A percentile compares a stretch with the other conserved stretches of the same genome.
phyloP scores from a whole-genome alignment of 768 basidiomycete species.

The Phylloporus scabripes region DNA sequence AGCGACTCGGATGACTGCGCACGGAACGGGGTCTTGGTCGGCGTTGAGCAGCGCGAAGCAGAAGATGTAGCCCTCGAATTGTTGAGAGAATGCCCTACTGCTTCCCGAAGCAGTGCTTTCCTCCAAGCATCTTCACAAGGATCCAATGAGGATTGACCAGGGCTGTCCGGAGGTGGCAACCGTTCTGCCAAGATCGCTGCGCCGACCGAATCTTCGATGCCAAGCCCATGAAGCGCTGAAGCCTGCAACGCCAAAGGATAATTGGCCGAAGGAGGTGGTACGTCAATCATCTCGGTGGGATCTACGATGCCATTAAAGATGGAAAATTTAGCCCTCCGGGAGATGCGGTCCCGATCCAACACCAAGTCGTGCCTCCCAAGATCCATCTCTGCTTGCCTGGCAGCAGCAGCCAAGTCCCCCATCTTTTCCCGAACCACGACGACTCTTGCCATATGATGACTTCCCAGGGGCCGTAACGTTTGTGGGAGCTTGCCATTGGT shows the following conservation, averaged over 20 bases:
- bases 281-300: conserved; percentile 78
- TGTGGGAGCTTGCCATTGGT: conserved; percentile 35
- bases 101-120: conserved; percentile 67
- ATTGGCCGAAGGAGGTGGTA: conserved; percentile 61
- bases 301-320: conserved; percentile 62
- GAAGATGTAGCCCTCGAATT: conserved; percentile 45
- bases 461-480: conserved; percentile 30
- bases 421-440: conserved; percentile 83
- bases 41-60: conserved; percentile 32
- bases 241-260: conserved; percentile 75
- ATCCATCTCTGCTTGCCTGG: conserved; percentile 71
- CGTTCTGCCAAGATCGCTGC: conserved; percentile 72
- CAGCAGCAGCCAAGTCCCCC: conserved; percentile 62
- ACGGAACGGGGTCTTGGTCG: conserved; percentile 28
- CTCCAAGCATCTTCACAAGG: conserved; percentile 66
- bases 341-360: conserved; percentile 39
- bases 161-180: conserved; percentile 59
- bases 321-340: conserved; percentile 35
- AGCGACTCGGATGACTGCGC: conserved; percentile 22
- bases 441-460: conserved; percentile 52
- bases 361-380: conserved; percentile 51
- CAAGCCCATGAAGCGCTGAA: conserved; percentile 65
- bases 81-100: conserved; percentile 71
- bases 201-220: conserved; percentile 69
- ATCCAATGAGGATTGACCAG: conserved; percentile 52